phyloP scores from a whole-genome alignment of 1,284 basidiomycete genomes.

The Spongispora temasekensis region DNA sequence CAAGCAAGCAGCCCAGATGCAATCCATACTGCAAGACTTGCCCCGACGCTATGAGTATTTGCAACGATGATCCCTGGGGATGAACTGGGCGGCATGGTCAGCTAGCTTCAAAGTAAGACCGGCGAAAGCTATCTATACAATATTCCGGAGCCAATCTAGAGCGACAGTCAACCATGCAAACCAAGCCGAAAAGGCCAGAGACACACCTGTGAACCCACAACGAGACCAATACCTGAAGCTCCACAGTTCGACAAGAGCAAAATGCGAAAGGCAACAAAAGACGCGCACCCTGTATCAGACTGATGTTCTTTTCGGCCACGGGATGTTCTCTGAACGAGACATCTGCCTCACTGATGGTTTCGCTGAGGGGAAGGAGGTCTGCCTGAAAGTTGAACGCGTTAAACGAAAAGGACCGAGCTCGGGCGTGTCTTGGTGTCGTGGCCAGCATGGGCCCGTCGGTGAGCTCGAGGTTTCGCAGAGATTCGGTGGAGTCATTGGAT shows the following conservation, averaged over 20 bases:
- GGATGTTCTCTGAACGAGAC: conserved; percentile 42
- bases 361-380: conserved; percentile 74
- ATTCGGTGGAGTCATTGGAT: conserved; percentile 63
- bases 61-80: conserved; percentile 90
- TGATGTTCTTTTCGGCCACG: conserved; percentile 75
- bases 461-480: conserved; percentile 75
- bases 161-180: conserved; percentile 4
- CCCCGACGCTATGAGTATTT: conserved; percentile 83
- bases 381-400: conserved; percentile 78
- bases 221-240: conserved; percentile 73
- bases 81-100: conserved; percentile 50
- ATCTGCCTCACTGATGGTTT: conserved; percentile 71
- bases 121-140: conserved; percentile 55
- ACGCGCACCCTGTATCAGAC: conserved; percentile 70
- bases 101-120: neutral
- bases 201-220: conserved; percentile 75
- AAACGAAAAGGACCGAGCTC: conserved; percentile 67
- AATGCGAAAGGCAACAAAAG: neutral
- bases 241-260: conserved; percentile 9
- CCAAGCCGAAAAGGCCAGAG: neutral
- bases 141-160: conserved; percentile 86
- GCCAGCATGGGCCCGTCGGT: conserved; percentile 55
- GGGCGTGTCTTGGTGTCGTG: conserved; percentile 27
- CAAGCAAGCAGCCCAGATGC: conserved; percentile 81
- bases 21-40: conserved; percentile 81